A percentile compares a stretch with the other conserved stretches of the same genome.
These are phyloP conservation scores for Trichoderma erinaceum DNA, from an alignment of 495 filamentous ascomycete species.

Conservation along the genomic window DNA sequence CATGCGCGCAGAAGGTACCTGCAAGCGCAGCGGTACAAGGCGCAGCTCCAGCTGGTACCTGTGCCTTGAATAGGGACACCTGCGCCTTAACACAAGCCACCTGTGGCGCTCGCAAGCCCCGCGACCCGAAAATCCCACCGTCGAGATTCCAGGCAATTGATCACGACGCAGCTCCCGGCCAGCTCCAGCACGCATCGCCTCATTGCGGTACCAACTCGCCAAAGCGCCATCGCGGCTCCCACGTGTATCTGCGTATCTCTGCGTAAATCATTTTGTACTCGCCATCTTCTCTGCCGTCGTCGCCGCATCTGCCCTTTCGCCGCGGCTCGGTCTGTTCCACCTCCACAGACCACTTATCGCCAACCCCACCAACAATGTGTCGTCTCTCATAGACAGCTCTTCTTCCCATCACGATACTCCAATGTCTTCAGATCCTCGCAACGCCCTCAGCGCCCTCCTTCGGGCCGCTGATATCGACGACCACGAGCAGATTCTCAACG, in stretches of 20 bases:
- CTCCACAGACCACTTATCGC: background rate
- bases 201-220: background rate
- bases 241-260: background rate
- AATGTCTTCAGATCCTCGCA: conserved; percentile 40
- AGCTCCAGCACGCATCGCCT: background rate
- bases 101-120: conserved; percentile 7
- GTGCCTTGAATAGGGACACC: background rate
- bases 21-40: background rate
- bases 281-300: background rate
- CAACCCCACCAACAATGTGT: conserved; percentile 13
- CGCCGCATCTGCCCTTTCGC: background rate
- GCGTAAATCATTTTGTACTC: background rate
- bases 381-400: conserved; percentile 9
- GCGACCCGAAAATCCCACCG: conserved; percentile 10
- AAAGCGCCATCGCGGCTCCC: background rate
- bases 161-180: background rate
- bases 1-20: background rate
- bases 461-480: conserved; percentile 41
- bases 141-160: background rate
- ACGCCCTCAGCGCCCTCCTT: conserved; percentile 46
- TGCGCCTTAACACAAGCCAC: background rate
- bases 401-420: conserved; percentile 12
- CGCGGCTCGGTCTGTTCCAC: background rate
- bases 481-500: conserved; percentile 40
- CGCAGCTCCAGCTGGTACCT: background rate